Evolutionary conservation across 805 yeast species (phyloP).

Genomic region (Lipomyces oligophaga): DNA sequence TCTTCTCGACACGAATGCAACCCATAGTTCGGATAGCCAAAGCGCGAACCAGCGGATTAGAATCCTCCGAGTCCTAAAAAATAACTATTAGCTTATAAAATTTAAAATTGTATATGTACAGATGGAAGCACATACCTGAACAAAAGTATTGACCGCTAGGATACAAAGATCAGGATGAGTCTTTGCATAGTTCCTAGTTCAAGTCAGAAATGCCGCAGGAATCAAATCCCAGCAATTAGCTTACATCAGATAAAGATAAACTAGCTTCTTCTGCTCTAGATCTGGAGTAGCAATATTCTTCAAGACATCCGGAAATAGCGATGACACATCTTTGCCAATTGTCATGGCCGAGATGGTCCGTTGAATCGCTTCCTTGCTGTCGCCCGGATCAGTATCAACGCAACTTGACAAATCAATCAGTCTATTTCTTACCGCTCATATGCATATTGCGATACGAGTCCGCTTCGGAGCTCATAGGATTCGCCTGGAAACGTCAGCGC

Average conservation of each 20-base stretch:
- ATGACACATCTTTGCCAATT: conserved; percentile 91
- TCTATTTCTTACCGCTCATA: conserved; percentile 49
- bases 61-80: conserved; percentile 76
- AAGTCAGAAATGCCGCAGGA: not conserved
- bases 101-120: not conserved
- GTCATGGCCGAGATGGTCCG: conserved; percentile 98
- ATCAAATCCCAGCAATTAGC: not conserved
- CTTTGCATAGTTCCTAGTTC: conserved; percentile 73
- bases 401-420: not conserved
- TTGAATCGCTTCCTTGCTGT: conserved; percentile 90
- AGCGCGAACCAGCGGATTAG: conserved; percentile 92
- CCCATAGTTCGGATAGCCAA: conserved; percentile 99
- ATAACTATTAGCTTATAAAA: not conserved
- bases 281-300: conserved; percentile 97
- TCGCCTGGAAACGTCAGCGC: conserved; percentile 54
- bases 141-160: conserved; percentile 94
- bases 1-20: conserved; percentile 89
- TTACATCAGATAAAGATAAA: conserved; percentile 81
- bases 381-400: not conserved
- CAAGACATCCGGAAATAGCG: conserved; percentile 90
- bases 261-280: conserved; percentile 92
- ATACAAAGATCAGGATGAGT: conserved; percentile 93
- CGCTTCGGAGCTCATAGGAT: conserved; percentile 83
- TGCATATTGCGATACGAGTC: conserved; percentile 91
- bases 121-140: conserved; percentile 43